These are phyloP conservation scores for Rhododendron mucronatum DNA, from an alignment of 148 eudicot species.

Conservation along the genomic window DNA sequence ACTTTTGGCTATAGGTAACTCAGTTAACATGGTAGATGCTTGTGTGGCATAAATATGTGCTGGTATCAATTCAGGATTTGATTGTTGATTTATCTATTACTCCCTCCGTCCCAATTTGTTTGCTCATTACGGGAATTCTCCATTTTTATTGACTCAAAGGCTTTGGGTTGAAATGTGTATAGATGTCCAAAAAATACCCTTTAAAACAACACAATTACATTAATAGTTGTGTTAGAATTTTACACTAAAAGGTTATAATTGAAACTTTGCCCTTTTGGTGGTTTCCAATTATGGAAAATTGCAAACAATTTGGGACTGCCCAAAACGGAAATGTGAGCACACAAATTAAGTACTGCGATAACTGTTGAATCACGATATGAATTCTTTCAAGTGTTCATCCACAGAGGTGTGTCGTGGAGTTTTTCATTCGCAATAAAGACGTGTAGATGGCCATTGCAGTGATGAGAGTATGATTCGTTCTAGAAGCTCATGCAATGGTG, in stretches of 20 bases:
- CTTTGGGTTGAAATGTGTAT: not conserved
- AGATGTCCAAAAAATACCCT: not conserved
- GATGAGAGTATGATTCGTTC: not conserved
- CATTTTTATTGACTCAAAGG: not conserved
- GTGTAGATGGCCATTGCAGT: not conserved
- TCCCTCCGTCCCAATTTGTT: not conserved
- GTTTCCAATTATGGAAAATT: too few species aligned
- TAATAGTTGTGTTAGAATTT: not conserved
- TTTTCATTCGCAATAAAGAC: not conserved
- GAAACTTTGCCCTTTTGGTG: too few species aligned
- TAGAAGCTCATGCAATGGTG: not conserved
- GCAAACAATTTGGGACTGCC: not conserved
- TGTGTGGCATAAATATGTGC: not conserved
- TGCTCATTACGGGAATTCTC: not conserved
- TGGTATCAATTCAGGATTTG: not conserved
- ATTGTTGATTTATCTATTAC: not conserved
- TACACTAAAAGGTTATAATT: not conserved
- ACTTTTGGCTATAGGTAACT: conserved; percentile 84
- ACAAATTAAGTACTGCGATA: not conserved
- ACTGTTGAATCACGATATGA: not conserved
- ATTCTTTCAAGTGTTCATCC: not conserved
- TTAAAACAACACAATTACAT: too few species aligned
- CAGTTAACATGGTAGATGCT: not conserved
- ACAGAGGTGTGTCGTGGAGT: not conserved
- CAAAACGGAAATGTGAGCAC: not conserved